phyloP scores from a whole-genome alignment of 169 alveolate species.

The Eimeria maxima region DNA sequence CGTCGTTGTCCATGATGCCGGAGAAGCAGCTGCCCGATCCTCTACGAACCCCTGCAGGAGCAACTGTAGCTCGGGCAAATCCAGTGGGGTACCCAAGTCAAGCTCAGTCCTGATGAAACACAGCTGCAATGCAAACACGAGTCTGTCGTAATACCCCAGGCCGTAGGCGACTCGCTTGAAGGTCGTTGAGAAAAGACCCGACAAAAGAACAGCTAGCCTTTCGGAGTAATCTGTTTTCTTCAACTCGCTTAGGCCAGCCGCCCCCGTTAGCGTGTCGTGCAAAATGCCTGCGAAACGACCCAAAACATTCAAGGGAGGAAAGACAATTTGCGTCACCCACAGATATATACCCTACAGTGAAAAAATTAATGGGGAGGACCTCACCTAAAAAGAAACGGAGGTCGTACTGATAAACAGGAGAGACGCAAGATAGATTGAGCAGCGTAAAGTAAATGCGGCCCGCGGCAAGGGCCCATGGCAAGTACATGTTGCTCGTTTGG shows the following conservation, averaged over 20 bases:
- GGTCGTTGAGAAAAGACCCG: constrained; percentile 73
- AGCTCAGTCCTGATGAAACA: constrained; percentile 82
- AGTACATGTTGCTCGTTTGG: constrained; percentile 92
- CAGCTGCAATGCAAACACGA: constrained; percentile 86
- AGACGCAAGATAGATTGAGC: constrained; percentile 92
- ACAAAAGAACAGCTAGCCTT: constrained; percentile 57
- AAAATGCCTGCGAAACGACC: constrained; percentile 48
- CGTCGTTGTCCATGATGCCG: constrained; percentile 67
- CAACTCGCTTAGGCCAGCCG: constrained; percentile 76
- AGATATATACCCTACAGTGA: background rate
- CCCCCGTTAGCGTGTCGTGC: constrained; percentile 77
- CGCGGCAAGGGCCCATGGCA: constrained; percentile 94
- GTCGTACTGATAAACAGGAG: constrained; percentile 96
- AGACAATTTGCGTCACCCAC: constrained; percentile 23
- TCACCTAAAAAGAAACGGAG: constrained; percentile 96
- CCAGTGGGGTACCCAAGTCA: constrained; percentile 75
- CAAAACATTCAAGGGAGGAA: constrained; percentile 56
- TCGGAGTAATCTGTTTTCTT: constrained; percentile 74
- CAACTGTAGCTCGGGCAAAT: constrained; percentile 82
- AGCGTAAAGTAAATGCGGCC: constrained; percentile 93
- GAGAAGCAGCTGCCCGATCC: background rate
- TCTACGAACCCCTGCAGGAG: constrained; percentile 82
- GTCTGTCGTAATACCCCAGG: constrained; percentile 86
- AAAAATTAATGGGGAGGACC: background rate
- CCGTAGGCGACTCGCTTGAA: constrained; percentile 80